phyloP scores from a whole-genome alignment of 345 rosid genomes.

The Iberis pinnata region DNA sequence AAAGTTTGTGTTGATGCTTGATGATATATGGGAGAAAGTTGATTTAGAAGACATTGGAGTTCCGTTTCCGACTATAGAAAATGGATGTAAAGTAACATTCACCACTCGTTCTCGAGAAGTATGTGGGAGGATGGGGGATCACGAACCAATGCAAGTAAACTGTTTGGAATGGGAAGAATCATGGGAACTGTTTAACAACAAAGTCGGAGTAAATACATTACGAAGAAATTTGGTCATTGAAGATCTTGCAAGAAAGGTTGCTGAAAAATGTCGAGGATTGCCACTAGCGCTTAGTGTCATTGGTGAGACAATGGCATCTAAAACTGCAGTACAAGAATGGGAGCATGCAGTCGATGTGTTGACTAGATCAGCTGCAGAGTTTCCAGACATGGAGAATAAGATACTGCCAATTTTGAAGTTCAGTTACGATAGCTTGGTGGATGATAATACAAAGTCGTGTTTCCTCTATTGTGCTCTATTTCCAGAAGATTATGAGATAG shows the following conservation, averaged over 20 bases:
- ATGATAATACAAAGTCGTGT: not conserved
- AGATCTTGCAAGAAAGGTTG: not conserved
- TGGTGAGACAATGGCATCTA: not conserved
- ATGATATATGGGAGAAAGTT: constrained; percentile 20
- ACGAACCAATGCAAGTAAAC: constrained; percentile 1
- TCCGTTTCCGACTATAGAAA: constrained; percentile 3
- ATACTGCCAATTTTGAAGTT: constrained; percentile 3
- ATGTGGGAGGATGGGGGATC: constrained; percentile 19
- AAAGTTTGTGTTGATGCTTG: constrained; percentile 10
- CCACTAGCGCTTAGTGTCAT: not conserved
- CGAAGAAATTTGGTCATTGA: not conserved
- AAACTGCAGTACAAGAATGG: constrained; percentile 1
- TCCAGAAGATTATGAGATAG: not conserved
- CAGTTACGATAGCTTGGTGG: constrained; percentile 4
- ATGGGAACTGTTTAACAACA: not conserved
- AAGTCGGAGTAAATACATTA: not conserved
- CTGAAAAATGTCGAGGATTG: constrained; percentile 1
- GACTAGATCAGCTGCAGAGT: not conserved
- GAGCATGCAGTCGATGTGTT: not conserved
- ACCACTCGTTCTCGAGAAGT: constrained; percentile 24
- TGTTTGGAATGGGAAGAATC: constrained; percentile 4
- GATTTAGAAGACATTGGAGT: constrained; percentile 16
- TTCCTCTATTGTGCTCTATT: not conserved
- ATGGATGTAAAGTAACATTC: constrained; percentile 18
- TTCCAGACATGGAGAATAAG: not conserved